Base-by-base conservation (phyloP, 106 monocot genomes). In the Posidonia australis region DNA sequence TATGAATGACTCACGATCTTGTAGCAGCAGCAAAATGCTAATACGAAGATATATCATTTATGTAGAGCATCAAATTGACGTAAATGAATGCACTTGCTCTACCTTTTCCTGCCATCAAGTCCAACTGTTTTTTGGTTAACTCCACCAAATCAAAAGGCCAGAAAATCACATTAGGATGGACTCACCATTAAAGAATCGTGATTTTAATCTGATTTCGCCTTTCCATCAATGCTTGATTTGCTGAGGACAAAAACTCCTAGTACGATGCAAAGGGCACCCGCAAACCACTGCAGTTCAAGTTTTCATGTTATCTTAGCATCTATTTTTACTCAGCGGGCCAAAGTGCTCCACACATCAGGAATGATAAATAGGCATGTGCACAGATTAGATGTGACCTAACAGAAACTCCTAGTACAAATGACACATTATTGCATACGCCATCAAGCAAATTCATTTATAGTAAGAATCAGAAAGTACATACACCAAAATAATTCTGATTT, bases 181-280 rank as follows among this genome's bases (percentile, higher is more conserved):
- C 36, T 36, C 36, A 36, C 36, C 36, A 36, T 2, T 7, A 36
- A 36, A 36, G 5, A 36, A 4, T 36, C 36, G 36, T 7, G 7
- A 4, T 60, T 22, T 66, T 53, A 66, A 52, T 66, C 66, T 32
- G 66, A 51, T 31, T 53, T 66, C 27, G 12, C 12, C 27, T 66
- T 28, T 1, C 13, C 22, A 42, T 23, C 20, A 10, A 52, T 41
- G 45, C 45, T 66, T 18, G 66, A 66, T 53, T 52, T 53, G 52
- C 66, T 66, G 17, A 66, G 66, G 13, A 66, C 30, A 66, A 66
- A 53, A 66, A 66, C 66, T 52, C 66, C 66, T 9, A 66, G 31
- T n/a, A 66, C 66, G 52, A 66, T 53, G 28, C 51, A 29, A 36
- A 66, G 31, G 9, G 66, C 66, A 51, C 66, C 66, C 31, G 66